Evolutionary conservation across 2,329 filamentous ascomycete genomes (phyloP).

Genomic region (Didymella pomorum): DNA sequence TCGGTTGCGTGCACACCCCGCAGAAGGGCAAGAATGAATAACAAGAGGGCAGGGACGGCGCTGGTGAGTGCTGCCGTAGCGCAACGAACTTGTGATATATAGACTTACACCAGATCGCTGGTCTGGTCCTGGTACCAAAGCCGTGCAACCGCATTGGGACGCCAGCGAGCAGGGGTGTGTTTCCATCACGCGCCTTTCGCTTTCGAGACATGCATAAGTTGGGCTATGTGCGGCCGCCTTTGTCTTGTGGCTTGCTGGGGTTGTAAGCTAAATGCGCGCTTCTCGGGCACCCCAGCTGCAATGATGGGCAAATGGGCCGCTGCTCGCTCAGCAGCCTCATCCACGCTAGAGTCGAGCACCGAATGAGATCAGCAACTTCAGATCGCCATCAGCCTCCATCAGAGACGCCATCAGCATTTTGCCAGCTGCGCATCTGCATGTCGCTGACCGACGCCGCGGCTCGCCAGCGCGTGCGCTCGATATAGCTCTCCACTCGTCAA

Average conservation of each 20-base stretch:
- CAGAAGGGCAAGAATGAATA: slow-evolving; percentile 16
- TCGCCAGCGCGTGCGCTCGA: slow-evolving; percentile 1
- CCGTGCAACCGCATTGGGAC: slow-evolving; percentile 19
- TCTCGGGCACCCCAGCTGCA: slow-evolving; percentile 20
- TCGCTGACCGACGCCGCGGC: slow-evolving; percentile 9
- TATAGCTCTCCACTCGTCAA: slow-evolving; percentile 9
- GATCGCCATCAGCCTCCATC: slow-evolving; percentile 12
- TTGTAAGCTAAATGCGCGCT: slow-evolving; percentile 9
- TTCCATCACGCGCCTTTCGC: slow-evolving; percentile 25
- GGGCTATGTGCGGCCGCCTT: slow-evolving; percentile 20
- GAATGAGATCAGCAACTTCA: slow-evolving; percentile 9
- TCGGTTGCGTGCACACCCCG: slow-evolving; percentile 13
- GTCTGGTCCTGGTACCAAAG: slow-evolving; percentile 16
- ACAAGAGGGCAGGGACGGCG: slow-evolving; percentile 11
- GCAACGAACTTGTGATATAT: slow-evolving; percentile 24
- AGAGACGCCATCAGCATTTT: slow-evolving; percentile 5
- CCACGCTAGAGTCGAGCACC: slow-evolving; percentile 14
- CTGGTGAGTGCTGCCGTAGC: slow-evolving; percentile 13
- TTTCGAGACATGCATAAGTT: slow-evolving; percentile 20
- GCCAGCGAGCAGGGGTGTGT: slow-evolving; percentile 19
- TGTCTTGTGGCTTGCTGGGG: slow-evolving; percentile 17
- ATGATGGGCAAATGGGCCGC: slow-evolving; percentile 10
- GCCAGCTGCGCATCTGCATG: slow-evolving; percentile 5
- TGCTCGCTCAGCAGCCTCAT: slow-evolving; percentile 24
- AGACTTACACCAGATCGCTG: slow-evolving; percentile 15